Evolutionary conservation across 805 yeast genomes (phyloP).

Genomic region (Saccharomycopsis vini): DNA sequence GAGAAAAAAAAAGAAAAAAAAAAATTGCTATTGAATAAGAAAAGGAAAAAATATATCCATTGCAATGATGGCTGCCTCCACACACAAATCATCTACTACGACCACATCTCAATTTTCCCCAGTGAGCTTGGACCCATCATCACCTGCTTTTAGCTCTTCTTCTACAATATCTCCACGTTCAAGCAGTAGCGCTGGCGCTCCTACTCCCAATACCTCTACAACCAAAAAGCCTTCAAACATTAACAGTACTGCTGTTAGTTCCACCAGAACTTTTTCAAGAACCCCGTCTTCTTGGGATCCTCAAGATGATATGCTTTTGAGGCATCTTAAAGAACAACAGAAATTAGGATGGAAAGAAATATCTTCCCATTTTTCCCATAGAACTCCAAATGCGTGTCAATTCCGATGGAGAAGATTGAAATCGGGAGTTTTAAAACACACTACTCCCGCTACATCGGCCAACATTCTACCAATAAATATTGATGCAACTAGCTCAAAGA

Average conservation of each 20-base stretch:
- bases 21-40: no score
- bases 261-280: slow-evolving; percentile 6
- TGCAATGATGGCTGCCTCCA: no score
- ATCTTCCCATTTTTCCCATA: slow-evolving; percentile 63
- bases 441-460: slow-evolving; percentile 19
- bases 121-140: no score
- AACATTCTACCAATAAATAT: no score
- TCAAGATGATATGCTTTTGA: slow-evolving; percentile 59
- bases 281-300: slow-evolving; percentile 55
- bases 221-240: no score
- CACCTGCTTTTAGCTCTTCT: no score
- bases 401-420: slow-evolving; percentile 77
- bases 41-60: no score
- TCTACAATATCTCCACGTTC: background rate
- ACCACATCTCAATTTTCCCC: no score
- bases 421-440: slow-evolving; percentile 31
- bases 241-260: background rate
- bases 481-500: background rate
- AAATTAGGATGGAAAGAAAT: slow-evolving; percentile 88
- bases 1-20: no score
- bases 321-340: slow-evolving; percentile 73
- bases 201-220: background rate
- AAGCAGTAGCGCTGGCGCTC: background rate
- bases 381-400: slow-evolving; percentile 87
- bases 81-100: no score